Percentiles rank a stretch among this genome's conserved stretches.
Conservation (phyloP, 192 early-diverging fungal species). For the Coemansia guatemalensis region DNA sequence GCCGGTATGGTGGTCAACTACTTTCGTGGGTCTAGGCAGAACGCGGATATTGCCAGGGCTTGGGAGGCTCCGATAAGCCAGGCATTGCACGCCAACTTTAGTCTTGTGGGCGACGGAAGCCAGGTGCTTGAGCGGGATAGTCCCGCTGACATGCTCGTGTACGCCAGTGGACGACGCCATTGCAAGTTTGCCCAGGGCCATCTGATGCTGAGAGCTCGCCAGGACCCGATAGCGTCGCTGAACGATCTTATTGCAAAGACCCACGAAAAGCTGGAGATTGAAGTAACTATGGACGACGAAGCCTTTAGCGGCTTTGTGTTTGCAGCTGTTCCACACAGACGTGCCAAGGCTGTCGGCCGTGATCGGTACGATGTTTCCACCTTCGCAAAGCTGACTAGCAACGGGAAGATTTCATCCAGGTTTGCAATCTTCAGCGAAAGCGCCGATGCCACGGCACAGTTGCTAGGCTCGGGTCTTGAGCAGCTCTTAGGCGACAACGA, state of each 20-base stretch:
- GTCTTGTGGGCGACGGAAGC: constrained; percentile 64
- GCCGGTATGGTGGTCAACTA: constrained; percentile 50
- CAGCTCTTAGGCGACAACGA: constrained; percentile 31
- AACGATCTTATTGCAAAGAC: constrained; percentile 47
- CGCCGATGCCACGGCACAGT: constrained; percentile 54
- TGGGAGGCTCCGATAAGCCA: constrained; percentile 42
- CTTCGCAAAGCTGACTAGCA: constrained; percentile 29
- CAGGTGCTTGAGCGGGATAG: constrained; percentile 62
- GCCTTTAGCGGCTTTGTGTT: constrained; percentile 62
- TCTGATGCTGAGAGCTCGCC: constrained; percentile 48
- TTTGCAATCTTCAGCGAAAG: constrained; percentile 58
- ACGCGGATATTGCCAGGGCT: constrained; percentile 18
- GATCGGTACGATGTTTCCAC: constrained; percentile 65
- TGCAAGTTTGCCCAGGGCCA: constrained; percentile 71
- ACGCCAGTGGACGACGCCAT: constrained; percentile 70
- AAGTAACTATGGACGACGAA: constrained; percentile 52
- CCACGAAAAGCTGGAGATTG: constrained; percentile 40
- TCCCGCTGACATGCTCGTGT: constrained; percentile 72
- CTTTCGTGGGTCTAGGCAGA: constrained; percentile 45
- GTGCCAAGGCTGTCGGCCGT: constrained; percentile 57
- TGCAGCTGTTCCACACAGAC: constrained; percentile 61
- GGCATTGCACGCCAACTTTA: constrained; percentile 64
- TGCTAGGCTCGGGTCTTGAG: constrained; percentile 58
- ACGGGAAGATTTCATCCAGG: constrained; percentile 33
- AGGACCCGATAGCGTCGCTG: constrained; percentile 49